A percentile compares a stretch with the other conserved stretches of the same genome.
These are phyloP conservation scores for Hortiboletus flavorubellus DNA, from an alignment of 768 basidiomycete genomes.

Conservation along the genomic window DNA sequence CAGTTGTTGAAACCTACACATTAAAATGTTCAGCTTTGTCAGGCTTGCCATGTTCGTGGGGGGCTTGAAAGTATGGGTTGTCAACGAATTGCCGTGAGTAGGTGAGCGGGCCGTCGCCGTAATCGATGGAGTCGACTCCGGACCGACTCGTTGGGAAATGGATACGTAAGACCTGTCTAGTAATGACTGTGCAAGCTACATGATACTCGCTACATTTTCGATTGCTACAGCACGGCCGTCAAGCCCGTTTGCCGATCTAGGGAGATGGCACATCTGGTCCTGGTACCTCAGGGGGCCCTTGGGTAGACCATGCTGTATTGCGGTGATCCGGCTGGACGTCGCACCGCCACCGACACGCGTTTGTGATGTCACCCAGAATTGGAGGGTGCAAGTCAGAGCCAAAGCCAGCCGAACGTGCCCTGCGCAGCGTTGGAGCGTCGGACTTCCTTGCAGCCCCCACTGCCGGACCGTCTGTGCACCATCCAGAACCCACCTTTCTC, in stretches of 20 bases:
- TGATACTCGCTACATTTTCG: not conserved
- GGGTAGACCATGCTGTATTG: slow-evolving; percentile 3
- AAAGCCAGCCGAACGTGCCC: slow-evolving; percentile 1
- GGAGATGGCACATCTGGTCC: not conserved
- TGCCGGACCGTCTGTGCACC: slow-evolving; percentile 12
- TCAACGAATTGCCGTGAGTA: not conserved
- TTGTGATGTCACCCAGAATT: slow-evolving; percentile 29
- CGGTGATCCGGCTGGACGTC: slow-evolving; percentile 7
- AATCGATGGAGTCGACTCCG: not conserved
- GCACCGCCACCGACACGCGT: slow-evolving; percentile 26
- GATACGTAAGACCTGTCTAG: not conserved
- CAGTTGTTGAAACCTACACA: slow-evolving; percentile 54
- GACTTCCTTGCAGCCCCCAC: not conserved
- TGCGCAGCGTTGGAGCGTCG: slow-evolving; percentile 14
- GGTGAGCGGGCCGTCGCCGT: slow-evolving; percentile 1
- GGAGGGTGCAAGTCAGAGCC: slow-evolving; percentile 4
- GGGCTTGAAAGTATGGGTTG: not conserved
- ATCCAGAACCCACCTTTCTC: slow-evolving; percentile 2
- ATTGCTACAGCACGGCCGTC: not conserved
- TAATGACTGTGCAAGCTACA: too few relatives aligned
- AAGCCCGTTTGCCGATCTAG: not conserved
- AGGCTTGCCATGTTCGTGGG: slow-evolving; percentile 39
- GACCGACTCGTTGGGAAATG: not conserved
- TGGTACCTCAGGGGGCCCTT: not conserved
- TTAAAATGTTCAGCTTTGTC: slow-evolving; percentile 64